A percentile compares a stretch with the other conserved stretches of the same genome.
These are phyloP conservation scores for Dimargaris cristalligena DNA, from an alignment of 192 early-diverging fungal genomes.

Conservation along the genomic window DNA sequence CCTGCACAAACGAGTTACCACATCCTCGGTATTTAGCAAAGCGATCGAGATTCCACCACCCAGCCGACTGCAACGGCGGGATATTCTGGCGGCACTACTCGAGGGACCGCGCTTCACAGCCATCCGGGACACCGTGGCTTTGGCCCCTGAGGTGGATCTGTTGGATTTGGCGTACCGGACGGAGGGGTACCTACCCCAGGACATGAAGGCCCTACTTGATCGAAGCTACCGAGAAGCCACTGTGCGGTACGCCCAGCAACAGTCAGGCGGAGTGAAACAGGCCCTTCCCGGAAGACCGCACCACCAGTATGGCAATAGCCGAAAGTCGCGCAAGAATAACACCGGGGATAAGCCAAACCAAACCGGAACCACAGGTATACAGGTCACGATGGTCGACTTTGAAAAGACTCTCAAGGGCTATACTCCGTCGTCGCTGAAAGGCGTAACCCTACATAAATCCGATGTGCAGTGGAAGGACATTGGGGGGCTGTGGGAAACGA, in stretches of 20 bases:
- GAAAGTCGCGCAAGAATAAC: not conserved
- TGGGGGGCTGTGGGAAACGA: constrained; percentile 70
- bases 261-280: too few relatives aligned
- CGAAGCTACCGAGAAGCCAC: constrained; percentile 67
- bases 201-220: constrained; percentile 59
- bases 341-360: constrained; percentile 24
- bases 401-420: constrained; percentile 55
- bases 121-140: constrained; percentile 26
- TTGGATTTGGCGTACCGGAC: constrained; percentile 55
- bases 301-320: too few relatives aligned
- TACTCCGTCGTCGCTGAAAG: constrained; percentile 61
- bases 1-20: constrained; percentile 18
- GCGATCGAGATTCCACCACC: constrained; percentile 19
- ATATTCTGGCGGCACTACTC: constrained; percentile 60
- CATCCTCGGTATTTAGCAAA: constrained; percentile 13
- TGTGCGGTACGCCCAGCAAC: constrained; percentile 23
- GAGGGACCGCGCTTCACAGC: constrained; percentile 19
- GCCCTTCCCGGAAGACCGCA: too few relatives aligned
- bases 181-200: constrained; percentile 75
- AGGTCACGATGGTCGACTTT: constrained; percentile 49
- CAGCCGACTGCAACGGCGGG: constrained; percentile 18
- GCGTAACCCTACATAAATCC: constrained; percentile 59
- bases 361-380: constrained; percentile 13
- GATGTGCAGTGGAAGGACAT: constrained; percentile 74
- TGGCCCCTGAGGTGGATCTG: constrained; percentile 42